phyloP scores from a whole-genome alignment of 371 early-diverging fungal genomes.

The Mucor racemosus region DNA sequence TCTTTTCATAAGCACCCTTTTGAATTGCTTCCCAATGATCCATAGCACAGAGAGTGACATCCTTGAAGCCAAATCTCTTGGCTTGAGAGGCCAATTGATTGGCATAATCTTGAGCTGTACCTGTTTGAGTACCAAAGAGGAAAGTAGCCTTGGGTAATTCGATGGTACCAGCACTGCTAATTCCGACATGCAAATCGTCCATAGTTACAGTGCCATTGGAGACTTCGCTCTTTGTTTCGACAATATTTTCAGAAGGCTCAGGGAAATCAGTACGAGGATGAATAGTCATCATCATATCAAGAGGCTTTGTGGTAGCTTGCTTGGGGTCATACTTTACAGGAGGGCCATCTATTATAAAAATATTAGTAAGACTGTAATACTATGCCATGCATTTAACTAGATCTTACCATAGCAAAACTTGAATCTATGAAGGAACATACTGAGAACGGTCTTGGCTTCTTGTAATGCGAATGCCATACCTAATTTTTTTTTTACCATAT shows the following conservation, averaged over 20 bases:
- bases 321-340: constrained; percentile 30
- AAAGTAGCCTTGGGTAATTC: constrained; percentile 47
- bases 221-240: neutral
- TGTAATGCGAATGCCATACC: constrained; percentile 50
- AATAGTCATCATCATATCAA: constrained; percentile 37
- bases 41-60: constrained; percentile 35
- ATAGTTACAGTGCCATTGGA: neutral
- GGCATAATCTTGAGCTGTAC: constrained; percentile 59
- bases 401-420: constrained; percentile 35
- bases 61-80: constrained; percentile 48
- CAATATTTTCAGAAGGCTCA: neutral
- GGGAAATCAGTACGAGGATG: constrained; percentile 45
- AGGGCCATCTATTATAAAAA: constrained; percentile 32
- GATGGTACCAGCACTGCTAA: neutral
- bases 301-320: constrained; percentile 41
- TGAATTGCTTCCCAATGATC: constrained; percentile 49
- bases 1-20: constrained; percentile 26
- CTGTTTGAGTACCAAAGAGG: constrained; percentile 60
- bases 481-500: neutral
- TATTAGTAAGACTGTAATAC: neutral
- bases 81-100: constrained; percentile 43
- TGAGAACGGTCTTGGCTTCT: constrained; percentile 58
- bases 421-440: constrained; percentile 48
- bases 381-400: neutral
- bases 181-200: neutral